These are phyloP conservation scores for Physcomitrium patens DNA, from an alignment of 225 moss, liverwort and hornwort species.

Conservation along the genomic window DNA sequence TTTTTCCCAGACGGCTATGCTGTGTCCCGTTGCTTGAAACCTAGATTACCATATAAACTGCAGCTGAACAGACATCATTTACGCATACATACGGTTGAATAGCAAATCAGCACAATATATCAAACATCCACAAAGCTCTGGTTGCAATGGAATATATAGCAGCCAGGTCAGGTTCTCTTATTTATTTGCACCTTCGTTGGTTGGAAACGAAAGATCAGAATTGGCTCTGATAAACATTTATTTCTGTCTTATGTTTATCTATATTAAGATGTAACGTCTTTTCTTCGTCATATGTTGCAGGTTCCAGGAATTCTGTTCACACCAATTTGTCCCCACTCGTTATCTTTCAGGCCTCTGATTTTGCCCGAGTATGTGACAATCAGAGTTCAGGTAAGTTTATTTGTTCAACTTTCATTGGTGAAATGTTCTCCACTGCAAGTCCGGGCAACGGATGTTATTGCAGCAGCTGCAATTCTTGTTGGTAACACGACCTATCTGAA, in stretches of 20 bases:
- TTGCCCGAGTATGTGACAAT: constrained; percentile 83
- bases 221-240: neutral
- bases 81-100: neutral
- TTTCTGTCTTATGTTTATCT: neutral
- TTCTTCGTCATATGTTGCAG: constrained; percentile 42
- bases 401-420: neutral
- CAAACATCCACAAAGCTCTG: neutral
- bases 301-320: constrained; percentile 92
- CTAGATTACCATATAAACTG: constrained; percentile 7
- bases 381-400: constrained; percentile 60
- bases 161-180: constrained; percentile 4
- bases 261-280: constrained; percentile 15
- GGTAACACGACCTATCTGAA: neutral
- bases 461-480: neutral
- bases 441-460: constrained; percentile 8
- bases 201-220: neutral
- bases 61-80: neutral
- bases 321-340: constrained; percentile 95
- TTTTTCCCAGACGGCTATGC: constrained; percentile 1
- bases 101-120: neutral
- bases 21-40: constrained; percentile 3
- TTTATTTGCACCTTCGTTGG: neutral
- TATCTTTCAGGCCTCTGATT: constrained; percentile 92
- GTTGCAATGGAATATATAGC: neutral
- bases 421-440: neutral